Conservation (phyloP, 352 stramenopile genomes). For the Globisporangium carolinianum region DNA sequence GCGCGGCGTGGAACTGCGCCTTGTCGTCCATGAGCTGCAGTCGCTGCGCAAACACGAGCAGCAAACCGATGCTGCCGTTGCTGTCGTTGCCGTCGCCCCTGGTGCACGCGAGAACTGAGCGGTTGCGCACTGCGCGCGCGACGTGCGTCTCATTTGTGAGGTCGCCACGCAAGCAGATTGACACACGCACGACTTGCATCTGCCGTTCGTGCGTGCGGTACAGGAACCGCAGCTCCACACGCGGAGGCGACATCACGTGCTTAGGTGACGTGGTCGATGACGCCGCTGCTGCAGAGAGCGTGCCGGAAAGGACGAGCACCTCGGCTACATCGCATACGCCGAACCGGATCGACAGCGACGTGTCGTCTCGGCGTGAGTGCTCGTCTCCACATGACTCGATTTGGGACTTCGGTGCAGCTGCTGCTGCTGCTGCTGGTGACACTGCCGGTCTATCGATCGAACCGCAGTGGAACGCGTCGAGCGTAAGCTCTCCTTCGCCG, state of each 20-base stretch:
- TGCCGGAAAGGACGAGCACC: slow-evolving; percentile 9
- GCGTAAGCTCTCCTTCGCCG: slow-evolving; percentile 2
- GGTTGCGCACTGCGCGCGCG: slow-evolving; percentile 17
- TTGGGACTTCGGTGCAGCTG: neutral
- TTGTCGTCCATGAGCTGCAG: slow-evolving; percentile 27
- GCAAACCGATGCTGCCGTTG: neutral
- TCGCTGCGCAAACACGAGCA: slow-evolving; percentile 22
- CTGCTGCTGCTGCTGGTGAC: neutral
- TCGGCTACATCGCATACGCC: slow-evolving; percentile 12
- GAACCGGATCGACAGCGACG: slow-evolving; percentile 1
- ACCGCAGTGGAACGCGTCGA: neutral
- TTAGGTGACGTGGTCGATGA: neutral
- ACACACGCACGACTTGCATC: slow-evolving; percentile 7
- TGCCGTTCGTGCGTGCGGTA: slow-evolving; percentile 3
- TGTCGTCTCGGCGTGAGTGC: neutral
- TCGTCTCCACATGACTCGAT: neutral
- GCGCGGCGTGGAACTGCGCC: slow-evolving; percentile 12
- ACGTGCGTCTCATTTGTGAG: slow-evolving; percentile 24
- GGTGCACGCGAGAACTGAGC: slow-evolving; percentile 7
- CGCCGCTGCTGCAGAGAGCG: neutral
- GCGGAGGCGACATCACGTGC: neutral
- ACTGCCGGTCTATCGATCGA: neutral
- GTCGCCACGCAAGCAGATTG: slow-evolving; percentile 15
- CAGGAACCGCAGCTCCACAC: slow-evolving; percentile 15
- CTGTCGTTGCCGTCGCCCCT: slow-evolving; percentile 7